These are phyloP conservation scores for Ceratocystiopsis minuta DNA, from an alignment of 2,329 filamentous ascomycete species.

Conservation along the genomic window DNA sequence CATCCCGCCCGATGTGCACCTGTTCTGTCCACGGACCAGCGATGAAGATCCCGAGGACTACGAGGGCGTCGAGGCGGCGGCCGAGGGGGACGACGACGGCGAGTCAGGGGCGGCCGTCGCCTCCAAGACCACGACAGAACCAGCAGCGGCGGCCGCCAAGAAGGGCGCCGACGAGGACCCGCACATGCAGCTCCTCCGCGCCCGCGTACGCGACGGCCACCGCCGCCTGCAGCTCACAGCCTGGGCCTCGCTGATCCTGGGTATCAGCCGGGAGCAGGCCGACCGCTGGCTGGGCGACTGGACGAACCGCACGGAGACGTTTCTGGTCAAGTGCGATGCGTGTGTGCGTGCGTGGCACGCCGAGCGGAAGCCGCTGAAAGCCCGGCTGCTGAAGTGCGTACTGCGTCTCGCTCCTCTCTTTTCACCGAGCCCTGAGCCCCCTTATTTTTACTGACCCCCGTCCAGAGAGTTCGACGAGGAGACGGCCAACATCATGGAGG, in stretches of 20 bases:
- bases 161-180: neutral
- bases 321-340: conserved; percentile 45
- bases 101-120: no score
- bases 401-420: neutral
- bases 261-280: conserved; percentile 42
- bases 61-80: conserved; percentile 29
- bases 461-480: conserved; percentile 23
- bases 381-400: conserved; percentile 40
- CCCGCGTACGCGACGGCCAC: conserved; percentile 35
- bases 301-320: conserved; percentile 34
- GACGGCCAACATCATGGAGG: conserved; percentile 20
- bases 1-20: conserved; percentile 34
- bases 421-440: neutral
- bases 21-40: conserved; percentile 48
- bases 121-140: neutral
- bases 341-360: conserved; percentile 63
- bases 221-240: conserved; percentile 43
- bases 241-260: conserved; percentile 50
- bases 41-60: conserved; percentile 49
- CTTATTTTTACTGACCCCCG: neutral
- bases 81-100: conserved; percentile 25
- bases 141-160: conserved; percentile 6
- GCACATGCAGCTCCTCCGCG: neutral
- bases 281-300: conserved; percentile 44
- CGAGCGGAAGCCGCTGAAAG: conserved; percentile 43